Evolutionary conservation across 495 filamentous ascomycete species (phyloP).

Genomic region (Aspergillus hancockii): DNA sequence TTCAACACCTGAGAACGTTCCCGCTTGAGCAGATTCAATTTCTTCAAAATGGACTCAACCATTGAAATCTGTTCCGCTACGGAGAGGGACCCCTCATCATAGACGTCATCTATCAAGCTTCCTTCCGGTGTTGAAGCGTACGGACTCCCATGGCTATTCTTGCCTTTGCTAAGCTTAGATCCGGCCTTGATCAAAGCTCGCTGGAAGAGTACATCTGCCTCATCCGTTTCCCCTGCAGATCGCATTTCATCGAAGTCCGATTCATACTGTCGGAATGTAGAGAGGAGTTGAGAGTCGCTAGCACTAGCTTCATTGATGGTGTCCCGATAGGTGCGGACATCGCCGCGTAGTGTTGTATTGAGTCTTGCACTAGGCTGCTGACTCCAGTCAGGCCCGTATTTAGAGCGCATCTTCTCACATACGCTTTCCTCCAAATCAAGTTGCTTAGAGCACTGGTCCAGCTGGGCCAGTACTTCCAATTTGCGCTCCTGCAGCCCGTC

Average conservation of each 20-base stretch:
- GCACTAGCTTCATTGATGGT: slow-evolving; percentile 86
- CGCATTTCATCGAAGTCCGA: slow-evolving; percentile 95
- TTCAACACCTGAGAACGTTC: slow-evolving; percentile 90
- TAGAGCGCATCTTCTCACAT: slow-evolving; percentile 98
- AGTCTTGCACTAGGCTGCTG: slow-evolving; percentile 92
- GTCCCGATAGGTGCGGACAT: slow-evolving; percentile 81
- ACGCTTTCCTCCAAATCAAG: slow-evolving; percentile 96
- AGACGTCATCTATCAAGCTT: slow-evolving; percentile 87
- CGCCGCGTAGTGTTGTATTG: slow-evolving; percentile 81
- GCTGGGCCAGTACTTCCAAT: slow-evolving; percentile 62
- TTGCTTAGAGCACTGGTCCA: slow-evolving; percentile 82
- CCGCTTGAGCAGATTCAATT: slow-evolving; percentile 85
- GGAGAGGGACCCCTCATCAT: slow-evolving; percentile 72
- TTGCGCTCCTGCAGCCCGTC: slow-evolving; percentile 78
- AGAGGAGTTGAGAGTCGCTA: slow-evolving; percentile 83
- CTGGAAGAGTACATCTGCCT: slow-evolving; percentile 87
- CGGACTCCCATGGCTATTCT: slow-evolving; percentile 63
- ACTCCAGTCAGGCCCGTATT: slow-evolving; percentile 94
- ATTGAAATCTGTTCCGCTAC: slow-evolving; percentile 86
- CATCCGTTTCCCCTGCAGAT: slow-evolving; percentile 80
- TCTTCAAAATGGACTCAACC: slow-evolving; percentile 91
- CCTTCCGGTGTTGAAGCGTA: slow-evolving; percentile 59
- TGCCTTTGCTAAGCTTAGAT: slow-evolving; percentile 60
- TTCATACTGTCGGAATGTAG: slow-evolving; percentile 80
- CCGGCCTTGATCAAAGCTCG: slow-evolving; percentile 73